Evolutionary conservation across 2,329 filamentous ascomycete genomes (phyloP).

Genomic region (Phialophora macrospora): DNA sequence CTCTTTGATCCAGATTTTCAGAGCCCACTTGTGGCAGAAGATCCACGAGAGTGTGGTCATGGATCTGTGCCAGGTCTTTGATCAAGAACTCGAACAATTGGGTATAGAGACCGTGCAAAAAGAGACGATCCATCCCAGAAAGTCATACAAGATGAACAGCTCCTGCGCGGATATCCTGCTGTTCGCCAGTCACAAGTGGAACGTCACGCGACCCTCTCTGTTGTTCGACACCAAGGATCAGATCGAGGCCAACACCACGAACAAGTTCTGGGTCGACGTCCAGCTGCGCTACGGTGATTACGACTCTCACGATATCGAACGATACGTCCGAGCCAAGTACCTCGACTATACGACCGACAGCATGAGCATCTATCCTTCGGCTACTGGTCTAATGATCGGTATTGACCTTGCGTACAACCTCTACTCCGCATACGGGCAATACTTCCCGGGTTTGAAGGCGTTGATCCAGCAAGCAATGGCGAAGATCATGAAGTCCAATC

Average conservation of each 20-base stretch:
- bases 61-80: constrained; percentile 98
- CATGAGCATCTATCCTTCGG: constrained; percentile 97
- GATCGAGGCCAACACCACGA: constrained; percentile 90
- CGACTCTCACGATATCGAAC: constrained; percentile 97
- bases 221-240: constrained; percentile 96
- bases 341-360: constrained; percentile 98
- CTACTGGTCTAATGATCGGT: constrained; percentile 95
- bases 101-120: constrained; percentile 98
- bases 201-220: constrained; percentile 89
- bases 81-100: constrained; percentile 92
- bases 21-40: constrained; percentile 99
- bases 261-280: constrained; percentile 99
- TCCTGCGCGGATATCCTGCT: constrained; percentile 96
- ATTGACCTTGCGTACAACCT: constrained; percentile 98
- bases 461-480: constrained; percentile 98
- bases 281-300: constrained; percentile 97
- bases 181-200: constrained; percentile 99
- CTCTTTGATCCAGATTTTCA: constrained; percentile 97
- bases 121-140: constrained; percentile 97
- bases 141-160: constrained; percentile 99
- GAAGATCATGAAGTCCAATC: constrained; percentile 99
- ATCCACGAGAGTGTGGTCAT: constrained; percentile 98
- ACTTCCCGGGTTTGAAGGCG: constrained; percentile 96
- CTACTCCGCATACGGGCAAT: constrained; percentile 97
- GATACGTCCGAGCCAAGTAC: constrained; percentile 97